A percentile compares a stretch with the other conserved stretches of the same genome.
Conservation (phyloP, 2,329 filamentous ascomycete species). For the Bipolaris sorokiniana region DNA sequence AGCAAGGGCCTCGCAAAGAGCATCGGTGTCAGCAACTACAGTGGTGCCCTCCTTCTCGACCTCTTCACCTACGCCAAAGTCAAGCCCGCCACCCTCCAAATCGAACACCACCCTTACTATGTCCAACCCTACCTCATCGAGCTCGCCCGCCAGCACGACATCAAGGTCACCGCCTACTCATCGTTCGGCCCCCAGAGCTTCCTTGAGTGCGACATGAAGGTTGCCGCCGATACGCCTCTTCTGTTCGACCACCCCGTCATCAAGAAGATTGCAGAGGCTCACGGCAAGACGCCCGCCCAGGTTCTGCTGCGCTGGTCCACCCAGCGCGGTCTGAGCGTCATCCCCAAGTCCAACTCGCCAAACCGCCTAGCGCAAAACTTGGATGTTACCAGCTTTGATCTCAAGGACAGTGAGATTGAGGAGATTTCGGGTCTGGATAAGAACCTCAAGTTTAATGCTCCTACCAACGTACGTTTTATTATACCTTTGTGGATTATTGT, state of each 20-base stretch:
- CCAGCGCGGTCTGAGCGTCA: constrained; percentile 61
- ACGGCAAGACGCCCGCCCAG: constrained; percentile 74
- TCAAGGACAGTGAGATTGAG: constrained; percentile 37
- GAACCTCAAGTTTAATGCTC: constrained; percentile 43
- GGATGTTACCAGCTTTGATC: constrained; percentile 40
- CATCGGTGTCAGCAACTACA: constrained; percentile 49
- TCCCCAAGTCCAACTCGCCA: constrained; percentile 46
- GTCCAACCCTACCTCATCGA: constrained; percentile 44
- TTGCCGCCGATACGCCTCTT: constrained; percentile 40
- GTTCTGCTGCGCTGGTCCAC: constrained; percentile 87
- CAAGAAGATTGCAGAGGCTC: constrained; percentile 69
- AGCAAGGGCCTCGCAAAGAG: constrained; percentile 45
- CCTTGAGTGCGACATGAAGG: constrained; percentile 45
- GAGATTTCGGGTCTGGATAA: constrained; percentile 41
- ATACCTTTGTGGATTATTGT: not conserved
- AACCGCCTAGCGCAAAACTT: constrained; percentile 43
- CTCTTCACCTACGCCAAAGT: constrained; percentile 59
- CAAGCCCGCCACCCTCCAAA: constrained; percentile 46
- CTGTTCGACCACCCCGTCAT: constrained; percentile 60
- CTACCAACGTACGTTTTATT: constrained; percentile 41
- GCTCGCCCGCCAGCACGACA: constrained; percentile 42
- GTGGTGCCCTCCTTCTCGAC: constrained; percentile 55
- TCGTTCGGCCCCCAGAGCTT: constrained; percentile 56
- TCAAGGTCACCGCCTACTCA: constrained; percentile 47
- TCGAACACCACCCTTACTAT: constrained; percentile 50